These are phyloP conservation scores for Mimosa bimucronata DNA, from an alignment of 306 rosid genomes.

Conservation along the genomic window DNA sequence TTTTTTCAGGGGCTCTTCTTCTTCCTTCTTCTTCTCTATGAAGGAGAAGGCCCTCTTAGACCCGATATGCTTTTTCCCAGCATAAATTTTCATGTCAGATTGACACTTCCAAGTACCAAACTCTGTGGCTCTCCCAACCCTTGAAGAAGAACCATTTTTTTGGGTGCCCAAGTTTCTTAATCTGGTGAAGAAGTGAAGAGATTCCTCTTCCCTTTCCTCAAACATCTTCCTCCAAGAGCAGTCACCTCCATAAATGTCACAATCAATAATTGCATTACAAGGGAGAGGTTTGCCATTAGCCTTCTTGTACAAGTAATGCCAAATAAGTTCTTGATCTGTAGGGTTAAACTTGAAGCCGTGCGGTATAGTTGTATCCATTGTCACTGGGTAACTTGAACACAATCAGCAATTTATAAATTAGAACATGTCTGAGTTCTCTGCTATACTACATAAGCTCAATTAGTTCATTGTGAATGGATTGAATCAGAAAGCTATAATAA, in stretches of 20 bases:
- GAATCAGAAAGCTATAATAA: not conserved
- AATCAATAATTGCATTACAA: not conserved
- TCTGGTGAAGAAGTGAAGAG: not conserved
- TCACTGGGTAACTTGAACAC: too few species aligned
- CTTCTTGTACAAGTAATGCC: not conserved
- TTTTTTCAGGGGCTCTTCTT: not conserved
- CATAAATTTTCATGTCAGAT: not conserved
- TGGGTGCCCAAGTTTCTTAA: not conserved
- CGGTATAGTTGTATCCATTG: not conserved
- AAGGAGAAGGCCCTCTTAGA: not conserved
- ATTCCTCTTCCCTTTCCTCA: not conserved
- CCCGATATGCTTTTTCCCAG: not conserved
- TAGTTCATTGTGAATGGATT: too few species aligned
- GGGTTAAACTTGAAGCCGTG: not conserved
- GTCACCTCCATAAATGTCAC: conserved; percentile 1
- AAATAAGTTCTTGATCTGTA: not conserved
- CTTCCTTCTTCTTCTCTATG: not conserved
- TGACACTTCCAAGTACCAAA: conserved; percentile 5
- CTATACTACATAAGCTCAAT: too few species aligned
- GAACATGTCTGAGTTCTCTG: not conserved
- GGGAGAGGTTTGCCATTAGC: not conserved
- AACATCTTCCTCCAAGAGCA: not conserved
- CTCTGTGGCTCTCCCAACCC: conserved; percentile 1
- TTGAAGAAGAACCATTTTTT: not conserved
- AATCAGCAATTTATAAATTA: not conserved